Evolutionary conservation across 2,329 filamentous ascomycete species (phyloP), one percentile per base, ranked within the genome.

Genomic region (Tolypocladium cylindrosporum): DNA sequence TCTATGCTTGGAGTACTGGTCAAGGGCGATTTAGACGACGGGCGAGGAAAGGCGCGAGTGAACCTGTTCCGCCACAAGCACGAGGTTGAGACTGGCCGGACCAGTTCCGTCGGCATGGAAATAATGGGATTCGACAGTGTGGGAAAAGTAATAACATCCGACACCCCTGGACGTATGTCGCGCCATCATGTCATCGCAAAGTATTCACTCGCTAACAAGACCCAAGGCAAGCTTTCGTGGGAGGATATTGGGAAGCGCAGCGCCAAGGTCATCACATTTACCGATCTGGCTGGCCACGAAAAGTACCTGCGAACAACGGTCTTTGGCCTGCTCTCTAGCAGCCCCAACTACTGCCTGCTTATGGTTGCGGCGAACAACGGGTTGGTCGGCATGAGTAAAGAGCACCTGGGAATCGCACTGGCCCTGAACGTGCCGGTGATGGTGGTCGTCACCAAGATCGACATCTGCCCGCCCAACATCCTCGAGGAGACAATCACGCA

Each of bases 331-430:
- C 77, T 99, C 31, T 96, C 91, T 57, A 95, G 90, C 73, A 95
- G 91, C 76, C 94, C 94, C 0, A 96, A 97, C 69, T 99, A 97
- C 77, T 97, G 94, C 70, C 76, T 99, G 36, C 83, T 99, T 54
- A 99, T 99, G 94, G 94, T 99, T 0, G 94, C 94, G 14, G 94
- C 94, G 21, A 99, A 99, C 67, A 97, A 99, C 69, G 94, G 94
- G 4, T 78, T 99, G 52, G 90, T 97, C 53, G 94, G 94, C 24
- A 99, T 97, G 94, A 96, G 90, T 74, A 96, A 95, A 79, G 94
- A 99, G 76, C 94, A 99, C 72, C 77, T 99, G 4, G 94, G 94
- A 19, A 96, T 99, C 62, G 93, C 94, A 0, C 78, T 97, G 39
- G 92, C 94, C 0, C 79, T 99, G 55, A 97, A 97, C 68, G 93